phyloP scores from a whole-genome alignment of 2,329 filamentous ascomycete species.

The Ophiostoma sp. region DNA sequence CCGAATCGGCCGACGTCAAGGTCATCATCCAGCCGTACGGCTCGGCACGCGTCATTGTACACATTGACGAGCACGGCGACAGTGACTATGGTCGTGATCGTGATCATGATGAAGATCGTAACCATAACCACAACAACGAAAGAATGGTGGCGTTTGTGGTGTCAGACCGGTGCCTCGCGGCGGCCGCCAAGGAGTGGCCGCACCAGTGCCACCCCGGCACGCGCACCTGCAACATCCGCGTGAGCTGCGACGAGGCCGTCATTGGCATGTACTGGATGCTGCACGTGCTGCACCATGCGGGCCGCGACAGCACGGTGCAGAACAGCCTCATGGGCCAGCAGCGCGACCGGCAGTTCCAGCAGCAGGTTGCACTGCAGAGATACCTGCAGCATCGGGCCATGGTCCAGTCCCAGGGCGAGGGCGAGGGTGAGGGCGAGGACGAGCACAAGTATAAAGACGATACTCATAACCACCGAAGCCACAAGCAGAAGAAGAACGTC shows the following conservation, averaged over 20 bases:
- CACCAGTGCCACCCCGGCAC: slow-evolving; percentile 20
- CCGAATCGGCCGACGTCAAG: neutral
- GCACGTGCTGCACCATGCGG: slow-evolving; percentile 22
- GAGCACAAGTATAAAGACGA: neutral
- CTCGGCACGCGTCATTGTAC: slow-evolving; percentile 18
- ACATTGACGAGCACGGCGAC: slow-evolving; percentile 30
- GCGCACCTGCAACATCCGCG: slow-evolving; percentile 17
- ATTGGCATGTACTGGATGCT: slow-evolving; percentile 26
- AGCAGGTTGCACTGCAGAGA: neutral
- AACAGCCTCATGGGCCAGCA: neutral
- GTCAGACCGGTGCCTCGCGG: slow-evolving; percentile 30
- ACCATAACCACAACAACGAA: slow-evolving; percentile 32
- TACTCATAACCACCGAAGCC: neutral
- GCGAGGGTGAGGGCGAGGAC: neutral
- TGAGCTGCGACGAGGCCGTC: slow-evolving; percentile 22
- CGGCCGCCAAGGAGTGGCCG: slow-evolving; percentile 16
- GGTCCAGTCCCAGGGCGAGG: neutral
- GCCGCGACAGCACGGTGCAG: neutral
- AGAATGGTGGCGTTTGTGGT: slow-evolving; percentile 36
- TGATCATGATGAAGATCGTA: slow-evolving; percentile 24
- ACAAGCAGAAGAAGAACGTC: neutral
- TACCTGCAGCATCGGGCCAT: neutral
- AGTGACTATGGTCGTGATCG: slow-evolving; percentile 29
- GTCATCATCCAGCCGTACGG: slow-evolving; percentile 18
- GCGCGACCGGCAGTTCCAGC: neutral